These are phyloP conservation scores for Russula sp. DNA, from an alignment of 768 basidiomycete species.

Conservation along the genomic window DNA sequence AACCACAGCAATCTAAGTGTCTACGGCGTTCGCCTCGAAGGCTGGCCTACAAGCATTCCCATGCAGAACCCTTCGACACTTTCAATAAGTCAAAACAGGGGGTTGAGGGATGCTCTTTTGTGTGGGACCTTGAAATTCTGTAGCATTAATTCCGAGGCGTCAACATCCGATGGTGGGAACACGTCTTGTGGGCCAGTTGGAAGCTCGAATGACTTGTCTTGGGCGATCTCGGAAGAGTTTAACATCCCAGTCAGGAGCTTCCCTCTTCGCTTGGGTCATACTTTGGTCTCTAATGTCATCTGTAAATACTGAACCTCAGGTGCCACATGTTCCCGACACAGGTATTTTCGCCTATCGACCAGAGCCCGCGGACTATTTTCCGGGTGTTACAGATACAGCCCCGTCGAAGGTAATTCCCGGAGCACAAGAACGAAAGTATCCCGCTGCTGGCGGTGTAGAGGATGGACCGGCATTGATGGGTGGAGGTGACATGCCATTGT, in stretches of 20 bases:
- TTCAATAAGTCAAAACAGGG: conserved; percentile 48
- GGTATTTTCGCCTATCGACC: conserved; percentile 2
- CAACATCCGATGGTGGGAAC: not conserved
- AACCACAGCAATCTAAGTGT: conserved; percentile 50
- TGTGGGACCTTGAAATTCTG: conserved; percentile 44
- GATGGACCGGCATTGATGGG: not conserved
- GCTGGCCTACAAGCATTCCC: conserved; percentile 59
- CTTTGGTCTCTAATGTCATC: conserved; percentile 1
- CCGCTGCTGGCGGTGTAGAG: not conserved
- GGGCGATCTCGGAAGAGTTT: conserved; percentile 22
- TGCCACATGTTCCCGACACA: not conserved
- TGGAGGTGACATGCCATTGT: not conserved
- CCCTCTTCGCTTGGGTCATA: not conserved
- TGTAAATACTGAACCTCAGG: conserved; percentile 1
- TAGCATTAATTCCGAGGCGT: conserved; percentile 5
- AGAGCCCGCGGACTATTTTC: conserved; percentile 10
- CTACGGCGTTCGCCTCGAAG: conserved; percentile 55
- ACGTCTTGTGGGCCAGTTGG: conserved; percentile 1
- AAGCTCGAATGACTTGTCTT: conserved; percentile 17
- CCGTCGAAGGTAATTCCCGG: not conserved
- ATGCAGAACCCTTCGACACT: conserved; percentile 57
- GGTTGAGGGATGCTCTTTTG: conserved; percentile 44
- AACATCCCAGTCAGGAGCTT: conserved; percentile 13
- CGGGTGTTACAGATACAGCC: not conserved
- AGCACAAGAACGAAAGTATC: not conserved